Evolutionary conservation across 805 yeast species (phyloP), one percentile per base, ranked within the genome.

Genomic region (Lipomyces kockii): DNA sequence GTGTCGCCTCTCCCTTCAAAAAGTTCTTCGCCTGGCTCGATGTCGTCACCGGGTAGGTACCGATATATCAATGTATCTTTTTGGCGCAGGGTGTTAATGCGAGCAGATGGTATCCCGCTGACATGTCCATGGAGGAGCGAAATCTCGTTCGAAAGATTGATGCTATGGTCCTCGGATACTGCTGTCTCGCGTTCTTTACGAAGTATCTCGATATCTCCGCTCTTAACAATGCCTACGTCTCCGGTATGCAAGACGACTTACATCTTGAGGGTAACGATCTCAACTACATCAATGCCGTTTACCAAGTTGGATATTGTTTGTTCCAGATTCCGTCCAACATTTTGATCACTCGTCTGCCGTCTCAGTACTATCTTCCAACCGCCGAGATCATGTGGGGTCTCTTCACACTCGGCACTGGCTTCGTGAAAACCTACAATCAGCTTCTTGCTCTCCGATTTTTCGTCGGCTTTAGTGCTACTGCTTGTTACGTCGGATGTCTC

Each of bases 321-420:
- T 86, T 87, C 76, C 89, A 88, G 76, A 75, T 88, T 37, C 91
- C 91, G 0, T 86, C 86, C 79, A 79, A 87, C 77, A 86, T 84
- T 72, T 73, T 86, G 34, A 78, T 89, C 64, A 85, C 86, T 58
- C 81, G 86, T 37, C 78, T 81, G 49, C 89, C 89, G 3, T 79
- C 88, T 61, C 86, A 84, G 78, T 80, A 81, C 77, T 79, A 83
- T n/a, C 76, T 86, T 53, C 88, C 89, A 1, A 63, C 79, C 2
- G 81, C 85, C 77, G 95, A 89, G 74, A 71, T 89, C 49, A 80
- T 85, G 54, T 90, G 92, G 93, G 84, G 91, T 1, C 78, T 88
- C 64, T 82, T 89, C 66, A 89, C 92, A 1, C 80, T 88, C 58
- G 83, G 84, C 14, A 80, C 85, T 54, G 87, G 82, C 72, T 82